Evolutionary conservation across 2,329 filamentous ascomycete species (phyloP).

Genomic region (Penicillium janthinellum): DNA sequence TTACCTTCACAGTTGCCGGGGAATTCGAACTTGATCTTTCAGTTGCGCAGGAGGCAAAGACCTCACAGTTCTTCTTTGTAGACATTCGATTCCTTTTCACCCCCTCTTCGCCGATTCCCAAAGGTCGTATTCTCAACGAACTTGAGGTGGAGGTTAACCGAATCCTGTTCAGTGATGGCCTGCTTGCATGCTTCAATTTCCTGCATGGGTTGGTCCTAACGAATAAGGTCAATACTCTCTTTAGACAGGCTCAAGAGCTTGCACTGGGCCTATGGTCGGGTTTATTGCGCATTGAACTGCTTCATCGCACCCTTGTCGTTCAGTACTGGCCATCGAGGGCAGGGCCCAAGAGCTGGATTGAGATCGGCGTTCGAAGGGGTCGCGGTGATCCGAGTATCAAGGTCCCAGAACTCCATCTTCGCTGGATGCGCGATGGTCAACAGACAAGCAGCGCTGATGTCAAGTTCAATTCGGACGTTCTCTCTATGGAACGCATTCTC

Average conservation of each 20-base stretch:
- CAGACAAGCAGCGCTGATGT: constrained; percentile 72
- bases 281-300: constrained; percentile 72
- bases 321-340: constrained; percentile 83
- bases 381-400: constrained; percentile 12
- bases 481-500: constrained; percentile 75
- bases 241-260: constrained; percentile 73
- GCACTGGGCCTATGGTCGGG: constrained; percentile 74
- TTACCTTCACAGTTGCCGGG: constrained; percentile 77
- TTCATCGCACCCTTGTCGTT: constrained; percentile 79
- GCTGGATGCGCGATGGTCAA: constrained; percentile 84
- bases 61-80: constrained; percentile 89
- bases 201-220: constrained; percentile 87
- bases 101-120: constrained; percentile 66
- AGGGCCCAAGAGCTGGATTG: constrained; percentile 83
- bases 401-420: constrained; percentile 46
- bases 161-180: constrained; percentile 67
- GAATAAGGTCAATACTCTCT: constrained; percentile 82
- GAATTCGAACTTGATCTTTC: constrained; percentile 95
- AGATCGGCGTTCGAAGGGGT: constrained; percentile 67
- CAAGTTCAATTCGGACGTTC: constrained; percentile 62
- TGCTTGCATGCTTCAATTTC: constrained; percentile 80
- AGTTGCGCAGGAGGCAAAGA: constrained; percentile 79
- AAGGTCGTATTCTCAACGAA: constrained; percentile 62
- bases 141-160: constrained; percentile 74
- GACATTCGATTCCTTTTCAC: constrained; percentile 83